Evolutionary conservation across 2,329 filamentous ascomycete genomes (phyloP).

Genomic region (Xylaria sp.): DNA sequence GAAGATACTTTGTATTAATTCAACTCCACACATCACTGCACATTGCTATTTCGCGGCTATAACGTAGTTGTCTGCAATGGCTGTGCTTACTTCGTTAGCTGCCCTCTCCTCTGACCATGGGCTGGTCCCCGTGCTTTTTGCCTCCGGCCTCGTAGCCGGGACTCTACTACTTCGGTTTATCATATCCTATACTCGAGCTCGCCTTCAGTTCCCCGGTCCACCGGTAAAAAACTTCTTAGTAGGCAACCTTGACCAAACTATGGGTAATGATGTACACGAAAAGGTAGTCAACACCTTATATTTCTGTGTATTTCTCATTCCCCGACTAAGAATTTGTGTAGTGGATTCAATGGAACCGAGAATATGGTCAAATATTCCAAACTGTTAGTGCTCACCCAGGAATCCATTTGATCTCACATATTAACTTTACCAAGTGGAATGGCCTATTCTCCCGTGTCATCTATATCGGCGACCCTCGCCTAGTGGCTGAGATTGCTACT

Average conservation of each 20-base stretch:
- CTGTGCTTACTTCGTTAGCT: constrained; percentile 14
- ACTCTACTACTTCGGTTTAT: constrained; percentile 13
- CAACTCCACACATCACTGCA: background rate
- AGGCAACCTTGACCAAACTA: constrained; percentile 24
- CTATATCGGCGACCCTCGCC: constrained; percentile 20
- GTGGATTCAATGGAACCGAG: constrained; percentile 26
- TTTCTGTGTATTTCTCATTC: background rate
- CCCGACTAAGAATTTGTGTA: background rate
- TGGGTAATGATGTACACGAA: constrained; percentile 23
- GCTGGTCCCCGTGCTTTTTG: constrained; percentile 1
- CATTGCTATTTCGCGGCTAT: background rate
- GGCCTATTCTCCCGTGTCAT: constrained; percentile 24
- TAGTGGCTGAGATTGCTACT: constrained; percentile 22
- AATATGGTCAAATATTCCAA: constrained; percentile 24
- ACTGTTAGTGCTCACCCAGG: constrained; percentile 5
- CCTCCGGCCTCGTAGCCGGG: constrained; percentile 7
- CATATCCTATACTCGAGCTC: constrained; percentile 20
- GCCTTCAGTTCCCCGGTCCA: constrained; percentile 23
- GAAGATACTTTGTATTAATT: background rate
- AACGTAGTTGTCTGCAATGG: constrained; percentile 11
- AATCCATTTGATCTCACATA: background rate
- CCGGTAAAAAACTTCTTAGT: constrained; percentile 19
- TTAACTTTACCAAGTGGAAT: constrained; percentile 20
- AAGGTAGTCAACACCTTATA: constrained; percentile 4
- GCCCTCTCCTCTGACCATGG: constrained; percentile 15